These are phyloP conservation scores for Ogataea salicorniae DNA, from an alignment of 805 yeast species.

Conservation along the genomic window DNA sequence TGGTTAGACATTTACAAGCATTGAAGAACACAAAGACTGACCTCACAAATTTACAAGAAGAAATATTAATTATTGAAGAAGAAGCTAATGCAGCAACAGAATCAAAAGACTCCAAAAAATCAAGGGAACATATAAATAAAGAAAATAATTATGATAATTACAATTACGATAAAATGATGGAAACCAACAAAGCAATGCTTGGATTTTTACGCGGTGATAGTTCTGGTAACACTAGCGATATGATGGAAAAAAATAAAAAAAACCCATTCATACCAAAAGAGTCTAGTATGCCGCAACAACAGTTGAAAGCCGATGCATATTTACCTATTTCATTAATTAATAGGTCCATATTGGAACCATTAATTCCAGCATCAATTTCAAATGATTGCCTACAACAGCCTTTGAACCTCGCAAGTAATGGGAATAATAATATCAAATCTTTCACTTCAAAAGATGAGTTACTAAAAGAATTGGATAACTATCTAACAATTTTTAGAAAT, in stretches of 20 bases:
- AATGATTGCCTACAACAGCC: background rate
- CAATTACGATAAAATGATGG: too few species aligned
- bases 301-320: slow-evolving; percentile 6
- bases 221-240: too few species aligned
- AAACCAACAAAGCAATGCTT: too few species aligned
- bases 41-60: slow-evolving; percentile 5
- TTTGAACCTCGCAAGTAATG: slow-evolving; percentile 1
- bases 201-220: too few species aligned
- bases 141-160: background rate
- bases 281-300: slow-evolving; percentile 4
- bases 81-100: slow-evolving; percentile 1
- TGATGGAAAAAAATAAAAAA: background rate
- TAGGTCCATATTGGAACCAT: slow-evolving; percentile 9
- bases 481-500: slow-evolving; percentile 7
- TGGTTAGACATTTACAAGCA: slow-evolving; percentile 11
- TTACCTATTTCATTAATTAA: slow-evolving; percentile 8
- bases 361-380: slow-evolving; percentile 3
- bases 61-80: slow-evolving; percentile 1
- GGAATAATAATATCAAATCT: background rate
- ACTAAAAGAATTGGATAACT: slow-evolving; percentile 7
- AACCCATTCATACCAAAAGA: background rate
- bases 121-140: background rate
- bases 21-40: slow-evolving; percentile 4
- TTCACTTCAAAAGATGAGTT: slow-evolving; percentile 15
- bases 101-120: background rate